Conservation (phyloP, 805 yeast species). For the Metschnikowia cerradonensis region DNA sequence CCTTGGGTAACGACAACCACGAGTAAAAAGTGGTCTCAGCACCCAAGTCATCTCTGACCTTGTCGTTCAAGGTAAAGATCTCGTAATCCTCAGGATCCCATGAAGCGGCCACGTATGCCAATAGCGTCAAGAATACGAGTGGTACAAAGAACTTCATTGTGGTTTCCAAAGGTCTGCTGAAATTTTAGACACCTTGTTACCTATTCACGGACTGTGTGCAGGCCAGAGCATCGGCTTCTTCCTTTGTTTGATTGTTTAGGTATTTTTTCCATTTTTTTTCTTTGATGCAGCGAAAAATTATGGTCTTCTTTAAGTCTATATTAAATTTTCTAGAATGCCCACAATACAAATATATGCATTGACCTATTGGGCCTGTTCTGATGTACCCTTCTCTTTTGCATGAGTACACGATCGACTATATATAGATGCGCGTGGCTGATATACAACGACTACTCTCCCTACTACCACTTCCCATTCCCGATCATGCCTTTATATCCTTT, state of each 20-base stretch:
- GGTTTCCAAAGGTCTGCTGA: not conserved
- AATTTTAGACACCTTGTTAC: not conserved
- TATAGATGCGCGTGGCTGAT: not conserved
- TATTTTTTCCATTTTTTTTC: no score
- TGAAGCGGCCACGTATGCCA: constrained; percentile 28
- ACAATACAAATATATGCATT: no score
- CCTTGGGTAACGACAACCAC: constrained; percentile 52
- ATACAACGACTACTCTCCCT: not conserved
- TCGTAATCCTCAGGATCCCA: constrained; percentile 75
- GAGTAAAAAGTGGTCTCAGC: constrained; percentile 59
- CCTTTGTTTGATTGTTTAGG: not conserved
- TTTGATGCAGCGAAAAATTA: no score
- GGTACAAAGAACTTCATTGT: constrained; percentile 13
- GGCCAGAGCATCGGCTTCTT: not conserved
- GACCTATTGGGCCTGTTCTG: not conserved
- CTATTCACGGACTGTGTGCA: not conserved
- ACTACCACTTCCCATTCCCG: not conserved
- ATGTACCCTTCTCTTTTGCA: not conserved
- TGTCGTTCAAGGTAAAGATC: constrained; percentile 68
- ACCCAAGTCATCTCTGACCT: constrained; percentile 61
- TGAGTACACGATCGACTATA: not conserved
- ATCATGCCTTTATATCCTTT: constrained; percentile 37
- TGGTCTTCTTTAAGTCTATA: no score
- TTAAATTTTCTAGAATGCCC: no score
- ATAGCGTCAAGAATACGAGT: constrained; percentile 14